These are phyloP conservation scores for Francoa sonchifolia DNA, from an alignment of 441 rosid species.

Conservation along the genomic window DNA sequence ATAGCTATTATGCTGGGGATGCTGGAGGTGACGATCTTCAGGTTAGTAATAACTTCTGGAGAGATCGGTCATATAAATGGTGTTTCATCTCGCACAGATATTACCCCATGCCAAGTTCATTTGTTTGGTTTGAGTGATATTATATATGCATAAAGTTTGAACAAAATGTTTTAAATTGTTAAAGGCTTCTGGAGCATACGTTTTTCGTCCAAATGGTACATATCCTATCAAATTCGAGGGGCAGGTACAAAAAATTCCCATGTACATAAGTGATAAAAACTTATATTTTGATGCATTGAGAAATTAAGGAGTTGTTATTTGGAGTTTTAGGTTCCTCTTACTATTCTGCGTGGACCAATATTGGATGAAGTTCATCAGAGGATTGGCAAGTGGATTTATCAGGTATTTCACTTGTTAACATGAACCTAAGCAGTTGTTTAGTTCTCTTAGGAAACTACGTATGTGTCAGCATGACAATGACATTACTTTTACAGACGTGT, in stretches of 20 bases:
- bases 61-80: slow-evolving; percentile 6
- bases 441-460: neutral
- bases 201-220: slow-evolving; percentile 95
- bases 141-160: slow-evolving; percentile 1
- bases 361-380: slow-evolving; percentile 82
- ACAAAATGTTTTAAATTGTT: slow-evolving; percentile 5
- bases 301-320: slow-evolving; percentile 10
- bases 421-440: neutral
- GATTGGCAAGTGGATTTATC: slow-evolving; percentile 82
- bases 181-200: slow-evolving; percentile 84
- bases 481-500: neutral
- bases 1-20: slow-evolving; percentile 46
- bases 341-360: slow-evolving; percentile 61
- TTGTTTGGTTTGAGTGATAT: slow-evolving; percentile 6
- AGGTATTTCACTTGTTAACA: slow-evolving; percentile 32
- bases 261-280: slow-evolving; percentile 3
- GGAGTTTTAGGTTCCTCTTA: slow-evolving; percentile 51
- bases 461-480: neutral
- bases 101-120: neutral
- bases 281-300: slow-evolving; percentile 7
- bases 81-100: neutral
- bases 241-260: slow-evolving; percentile 39
- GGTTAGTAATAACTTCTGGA: slow-evolving; percentile 20
- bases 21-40: slow-evolving; percentile 45
- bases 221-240: slow-evolving; percentile 41